Evolutionary conservation across 495 filamentous ascomycete species (phyloP), one percentile per base, ranked within the genome.

Genomic region (Podospora comata): DNA sequence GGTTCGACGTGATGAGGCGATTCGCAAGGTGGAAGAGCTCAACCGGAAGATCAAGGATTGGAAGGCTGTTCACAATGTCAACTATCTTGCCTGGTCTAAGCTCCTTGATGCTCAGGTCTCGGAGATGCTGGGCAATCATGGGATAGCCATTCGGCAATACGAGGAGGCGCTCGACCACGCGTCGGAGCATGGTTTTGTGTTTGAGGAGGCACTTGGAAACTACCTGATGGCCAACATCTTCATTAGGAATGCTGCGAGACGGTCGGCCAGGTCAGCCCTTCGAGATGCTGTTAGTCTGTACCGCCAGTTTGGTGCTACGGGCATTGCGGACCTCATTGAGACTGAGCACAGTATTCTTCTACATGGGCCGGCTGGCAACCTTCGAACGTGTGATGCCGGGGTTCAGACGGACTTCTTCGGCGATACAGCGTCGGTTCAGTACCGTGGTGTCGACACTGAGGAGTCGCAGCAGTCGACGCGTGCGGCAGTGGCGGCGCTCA

Each of bases 131-230:
- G 84, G 84, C 53, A 79, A 90, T 64, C 86, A 91, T 70, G 87
- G 85, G 4, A 78, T 78, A 6, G 85, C 89, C 7, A 85, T 93
- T 57, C 80, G 78, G 56, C 79, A 83, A 20, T 95, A 93, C 71
- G 93, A 97, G 78, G 83, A 86, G 66, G 88, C 90, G 20, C 83
- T 93, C 55, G 92, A 96, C 72, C 92, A 96, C 77, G 89, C 89
- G 56, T 85, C 93, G 67, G 83, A 93, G 56, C 85, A 96, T 76
- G 87, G 86, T 64, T 92, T 92, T 75, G 77, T 86, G 13, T 84
- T 96, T 56, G 93, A 96, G 70, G 90, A 96, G 73, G 93, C 91
- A 0, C 84, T 94, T 23, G 85, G 89, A 6, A 89, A 91, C 72
- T 93, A 96, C 78, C 76, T 96, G 53, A 85, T 88, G 82, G 91